Base-by-base conservation (phyloP, 352 stramenopile genomes). In the Peronospora belbahrii region DNA sequence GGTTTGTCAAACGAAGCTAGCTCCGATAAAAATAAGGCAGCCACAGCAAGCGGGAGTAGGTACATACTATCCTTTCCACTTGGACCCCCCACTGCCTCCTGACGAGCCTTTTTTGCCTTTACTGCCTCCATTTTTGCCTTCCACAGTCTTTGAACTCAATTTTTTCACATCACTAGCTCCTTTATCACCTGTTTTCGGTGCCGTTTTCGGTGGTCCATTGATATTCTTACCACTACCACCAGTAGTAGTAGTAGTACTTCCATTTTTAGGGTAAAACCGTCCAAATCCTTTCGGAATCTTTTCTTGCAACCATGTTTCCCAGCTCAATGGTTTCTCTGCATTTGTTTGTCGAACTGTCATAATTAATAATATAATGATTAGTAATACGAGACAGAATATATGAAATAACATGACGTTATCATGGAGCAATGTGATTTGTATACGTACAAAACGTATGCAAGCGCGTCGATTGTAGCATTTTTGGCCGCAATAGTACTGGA, bases 231-330 rank as follows among this genome's bases (percentile, higher is more conserved):
- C 60, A 56, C 30, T 40, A 7, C 57, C 63, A 4, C 31, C 32
- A n/a, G n/a, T n/a, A n/a, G n/a, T n/a, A n/a, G n/a, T n/a, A n/a
- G n/a, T n/a, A 15, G 49, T 44, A 11, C 48, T 63, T 36, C 59
- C 71, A 42, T 85, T 88, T 58, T 93, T 93, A 9, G 82, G 82
- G 61, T 88, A 89, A 35, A 93, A 93, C 3, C 82, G 76, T 10
- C 76, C 82, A 50, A 93, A 93, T 7, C 81, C 79, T 46, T 62
- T 59, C 9, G 54, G 57, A 34, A 92, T 78, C 36, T 88, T 85
- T 57, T 92, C 77, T 33, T 76, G 75, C 14, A 92, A 57, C 81
- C 81, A 92, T 38, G 68, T 81, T 24, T 63, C 59, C 56, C 84
- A 80, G 40, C 70, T 82, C 57, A 74, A 71, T 15, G 75, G 63